phyloP scores from a whole-genome alignment of 208 protist species.

The Trypanosoma theileri region DNA sequence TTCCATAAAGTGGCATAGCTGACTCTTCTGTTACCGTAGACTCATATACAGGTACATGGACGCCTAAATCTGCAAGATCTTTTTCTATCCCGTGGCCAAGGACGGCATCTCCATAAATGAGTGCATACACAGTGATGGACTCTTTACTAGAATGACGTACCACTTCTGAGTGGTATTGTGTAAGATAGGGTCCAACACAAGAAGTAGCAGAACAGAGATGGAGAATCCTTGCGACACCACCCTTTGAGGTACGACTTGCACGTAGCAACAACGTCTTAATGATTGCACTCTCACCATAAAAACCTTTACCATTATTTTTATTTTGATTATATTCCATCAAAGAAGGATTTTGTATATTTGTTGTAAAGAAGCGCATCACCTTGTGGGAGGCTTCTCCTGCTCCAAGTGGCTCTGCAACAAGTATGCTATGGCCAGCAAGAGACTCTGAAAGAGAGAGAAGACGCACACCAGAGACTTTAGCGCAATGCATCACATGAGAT shows the following conservation, averaged over 20 bases:
- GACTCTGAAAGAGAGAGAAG: constrained; percentile 6
- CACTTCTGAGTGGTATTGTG: background rate
- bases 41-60: background rate
- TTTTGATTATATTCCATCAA: no score
- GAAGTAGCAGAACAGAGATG: constrained; percentile 29
- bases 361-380: constrained; percentile 22
- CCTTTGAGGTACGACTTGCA: background rate
- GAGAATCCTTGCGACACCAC: constrained; percentile 4
- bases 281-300: constrained; percentile 18
- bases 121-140: constrained; percentile 1
- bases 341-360: background rate
- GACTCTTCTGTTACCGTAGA: background rate
- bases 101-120: constrained; percentile 21
- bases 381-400: constrained; percentile 8
- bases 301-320: constrained; percentile 1
- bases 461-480: constrained; percentile 1
- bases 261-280: constrained; percentile 1
- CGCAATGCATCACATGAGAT: background rate
- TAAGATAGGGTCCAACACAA: constrained; percentile 26
- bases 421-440: background rate
- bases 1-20: constrained; percentile 22
- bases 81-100: constrained; percentile 12
- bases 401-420: constrained; percentile 17
- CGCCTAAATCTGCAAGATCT: constrained; percentile 20
- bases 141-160: background rate